Percentiles rank a stretch among this genome's conserved stretches.
These are phyloP conservation scores for Apiotrichum porosum DNA, from an alignment of 1,284 basidiomycete species.

Conservation along the genomic window DNA sequence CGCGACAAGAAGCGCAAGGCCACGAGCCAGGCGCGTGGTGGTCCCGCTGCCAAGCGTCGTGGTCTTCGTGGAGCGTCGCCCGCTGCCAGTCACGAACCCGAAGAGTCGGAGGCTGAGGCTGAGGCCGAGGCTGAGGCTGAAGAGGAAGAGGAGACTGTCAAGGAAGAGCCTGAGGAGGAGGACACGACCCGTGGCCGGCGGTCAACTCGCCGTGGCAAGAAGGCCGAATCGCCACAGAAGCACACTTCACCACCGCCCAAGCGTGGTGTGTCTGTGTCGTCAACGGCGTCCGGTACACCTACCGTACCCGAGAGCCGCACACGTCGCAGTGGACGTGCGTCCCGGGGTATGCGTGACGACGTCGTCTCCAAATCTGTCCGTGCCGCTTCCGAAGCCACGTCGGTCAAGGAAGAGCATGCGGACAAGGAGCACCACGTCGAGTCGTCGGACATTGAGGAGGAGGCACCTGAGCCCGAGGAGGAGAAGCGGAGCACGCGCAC, in stretches of 20 bases:
- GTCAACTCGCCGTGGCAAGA: constrained; percentile 15
- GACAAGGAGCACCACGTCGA: constrained; percentile 20
- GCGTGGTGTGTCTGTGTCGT: constrained; percentile 29
- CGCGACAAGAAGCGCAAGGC: constrained; percentile 34
- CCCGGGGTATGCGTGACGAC: constrained; percentile 32
- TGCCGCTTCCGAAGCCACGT: constrained; percentile 26
- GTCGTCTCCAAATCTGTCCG: constrained; percentile 32
- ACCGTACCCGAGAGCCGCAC: constrained; percentile 8
- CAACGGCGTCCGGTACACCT: constrained; percentile 26
- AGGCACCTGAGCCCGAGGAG: constrained; percentile 24
- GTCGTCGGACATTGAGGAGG: constrained; percentile 9
- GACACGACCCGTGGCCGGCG: constrained; percentile 22
- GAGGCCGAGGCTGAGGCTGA: constrained; percentile 11
- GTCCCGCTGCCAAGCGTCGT: constrained; percentile 23
- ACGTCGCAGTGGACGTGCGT: constrained; percentile 13
- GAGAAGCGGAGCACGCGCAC: constrained; percentile 24
- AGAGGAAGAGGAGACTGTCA: constrained; percentile 10
- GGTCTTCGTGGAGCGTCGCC: constrained; percentile 16
- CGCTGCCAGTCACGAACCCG: constrained; percentile 6
- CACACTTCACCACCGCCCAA: constrained; percentile 27
- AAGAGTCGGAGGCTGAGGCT: constrained; percentile 8
- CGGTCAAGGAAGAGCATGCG: constrained; percentile 29
- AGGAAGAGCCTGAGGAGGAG: constrained; percentile 15
- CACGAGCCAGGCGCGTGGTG: constrained; percentile 15
- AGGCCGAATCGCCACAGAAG: constrained; percentile 20